Base-by-base conservation (phyloP, 768 basidiomycete genomes). In the Saitozyma sp. region DNA sequence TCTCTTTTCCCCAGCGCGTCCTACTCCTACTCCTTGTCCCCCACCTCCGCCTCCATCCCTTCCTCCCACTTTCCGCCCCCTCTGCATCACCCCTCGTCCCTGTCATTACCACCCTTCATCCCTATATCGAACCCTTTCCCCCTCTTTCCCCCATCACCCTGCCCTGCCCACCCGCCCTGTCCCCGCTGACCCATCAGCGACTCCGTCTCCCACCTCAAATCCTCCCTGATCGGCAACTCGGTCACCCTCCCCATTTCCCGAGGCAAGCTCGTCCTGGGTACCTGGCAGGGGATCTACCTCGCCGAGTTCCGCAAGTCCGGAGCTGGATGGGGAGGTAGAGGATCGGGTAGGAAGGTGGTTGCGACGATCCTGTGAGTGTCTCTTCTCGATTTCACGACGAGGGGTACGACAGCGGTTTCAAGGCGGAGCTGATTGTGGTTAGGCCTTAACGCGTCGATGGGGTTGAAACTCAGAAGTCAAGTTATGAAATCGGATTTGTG, bases 201-300 rank as follows among this genome's bases (percentile, higher is more conserved):
- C 79, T 91, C 89, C 7, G 92, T 89, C 43, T 93, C 91, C 3
- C 94, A 96, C 77, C 91, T 91, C 20, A 96, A 97, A 77, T 85
- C 91, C 3, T 86, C 91, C 5, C 83, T 97, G 40, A 82, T 96
- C 51, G 93, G 94, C 17, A 84, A 89, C 17, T 88, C 90, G 0
- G 83, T 96, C 61, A 86, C 87, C 74, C 79, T 97, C 46, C 93
- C 93, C 3, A 91, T 97, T 68, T 89, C 89, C 2, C 84, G 88
- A 61, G 90, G 79, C 1, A 81, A 83, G 52, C 81, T 95, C 67
- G 90, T 88, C 65, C 81, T 96, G 54, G 93, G 93, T 10, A 93
- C 90, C 20, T 96, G 93, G 93, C 93, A 96, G 84, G 92, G 92
- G 0, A 91, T 93, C 58, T 94, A 94, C 76, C 83, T 94, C 50